Base-by-base conservation (phyloP, 495 filamentous ascomycete species). In the Podospora fimiseda region DNA sequence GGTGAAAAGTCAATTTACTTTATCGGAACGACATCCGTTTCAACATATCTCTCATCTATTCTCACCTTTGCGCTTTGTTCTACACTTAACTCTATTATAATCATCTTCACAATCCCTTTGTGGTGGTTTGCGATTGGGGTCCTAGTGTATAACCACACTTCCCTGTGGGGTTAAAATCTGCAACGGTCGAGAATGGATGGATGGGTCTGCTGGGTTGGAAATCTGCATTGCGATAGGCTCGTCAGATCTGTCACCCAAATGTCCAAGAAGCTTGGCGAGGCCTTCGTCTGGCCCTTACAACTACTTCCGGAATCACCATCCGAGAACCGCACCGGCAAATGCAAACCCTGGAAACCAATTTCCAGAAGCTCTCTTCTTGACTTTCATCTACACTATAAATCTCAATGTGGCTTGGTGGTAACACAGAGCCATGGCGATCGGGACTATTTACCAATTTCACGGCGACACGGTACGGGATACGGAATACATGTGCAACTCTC, bases 1-100 rank as follows among this genome's bases (percentile, higher is more conserved):
- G 11, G 24, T 22, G 11, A 47, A 27, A 2, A 15, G 4, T 14
- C 30, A 51, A 46, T 30, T 51, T 51, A 54, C 23, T 51, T 27
- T 55, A 43, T 59, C 56, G 56, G 51, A 48, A 50, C 42, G 47
- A 39, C 16, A n/a, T 47, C 44, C 44, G 44, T n/a, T n/a, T n/a
- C n/a, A n/a, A n/a, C n/a, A n/a, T n/a, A n/a, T n/a, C n/a, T n/a
- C n/a, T n/a, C n/a, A n/a, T n/a, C n/a, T n/a, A n/a, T n/a, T n/a
- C n/a, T n/a, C n/a, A n/a, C n/a, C n/a, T n/a, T n/a, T n/a, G n/a
- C n/a, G n/a, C n/a, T n/a, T n/a, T n/a, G n/a, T n/a, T n/a, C n/a
- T n/a, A n/a, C n/a, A n/a, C n/a, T n/a, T n/a, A n/a, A n/a, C n/a
- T n/a, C n/a, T n/a, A n/a, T n/a, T n/a, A n/a, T n/a, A n/a, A n/a